Base-by-base conservation (phyloP, 106 monocot genomes). In the Dendrobium catenatum region DNA sequence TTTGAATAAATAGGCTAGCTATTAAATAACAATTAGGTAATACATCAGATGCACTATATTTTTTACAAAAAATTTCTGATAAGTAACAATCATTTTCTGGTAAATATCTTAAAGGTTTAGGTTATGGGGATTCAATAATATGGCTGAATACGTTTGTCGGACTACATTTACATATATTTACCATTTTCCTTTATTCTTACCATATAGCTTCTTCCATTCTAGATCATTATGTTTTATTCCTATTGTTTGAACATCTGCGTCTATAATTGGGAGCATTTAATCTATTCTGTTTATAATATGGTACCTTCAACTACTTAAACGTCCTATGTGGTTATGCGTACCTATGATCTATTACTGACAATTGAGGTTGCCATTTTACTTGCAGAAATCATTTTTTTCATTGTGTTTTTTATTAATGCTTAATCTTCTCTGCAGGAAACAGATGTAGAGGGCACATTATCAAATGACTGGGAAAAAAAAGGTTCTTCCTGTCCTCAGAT, bases 401-500 rank as follows among this genome's bases (percentile, higher is more conserved):
- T 70, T 37, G 29, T 37, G 15, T 15, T 3, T 70, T 20, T 70
- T 40, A 33, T 9, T 70, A 16, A 70, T 70, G 2, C 22, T 6
- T 33, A 37, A 70, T 15, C 70, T 70, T 33, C 37, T 37, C 33
- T 74, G 74, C 81, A 89, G 94, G 83, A 88, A 84, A 82, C 42
- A 61, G 70, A 81, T 27, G 42, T 6, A 66, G 89, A 88, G 47
- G 72, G 58, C 37, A 68, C 66, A 67, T 73, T 68, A 22, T 76
- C 77, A 40, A 79, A 82, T 48, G 79, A 78, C 64, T 59, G 44
- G 81, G 79, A 85, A 74, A 85, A 80, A 88, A 93, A 93, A 91
- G 95, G 95, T 95, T 66, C 31, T 61, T 51, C 54, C 55, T 80
- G 0, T 19, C 15, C 54, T 70, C 31, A 11, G 2, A 70, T 70